Evolutionary conservation across 1,284 basidiomycete species (phyloP), one percentile per base, ranked within the genome.

Genomic region (Ganoderma resinaceum): DNA sequence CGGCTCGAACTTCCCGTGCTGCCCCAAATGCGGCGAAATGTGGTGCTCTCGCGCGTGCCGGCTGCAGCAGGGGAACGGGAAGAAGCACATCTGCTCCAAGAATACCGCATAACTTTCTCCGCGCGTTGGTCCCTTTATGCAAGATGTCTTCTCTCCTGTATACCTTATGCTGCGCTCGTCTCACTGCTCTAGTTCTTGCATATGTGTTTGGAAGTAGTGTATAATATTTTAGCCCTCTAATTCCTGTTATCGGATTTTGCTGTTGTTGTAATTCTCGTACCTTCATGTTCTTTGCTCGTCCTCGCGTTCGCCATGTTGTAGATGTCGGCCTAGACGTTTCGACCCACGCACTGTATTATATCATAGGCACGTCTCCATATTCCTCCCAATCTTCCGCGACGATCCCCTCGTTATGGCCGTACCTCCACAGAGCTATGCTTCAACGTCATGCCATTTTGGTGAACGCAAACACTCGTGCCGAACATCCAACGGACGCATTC

Each of bases 21-120:
- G 91, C 76, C 84, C 86, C 2, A 87, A 84, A 72, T 93, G 91
- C 74, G 82, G 83, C 18, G 84, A 86, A 66, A 86, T 84, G 80
- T 93, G 91, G 90, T 93, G 91, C 73, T 92, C 90, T 57, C 81
- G 91, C 62, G 80, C 85, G 49, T 93, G 91, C 75, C 83, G 91
- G 62, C 73, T 91, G 66, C 79, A 82, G 63, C 85, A 74, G 33
- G 73, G 82, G 37, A 84, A 84, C 60, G 76, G 75, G 43, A 88
- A 77, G 76, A 84, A 83, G 74, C 90, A 91, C 61, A 43, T 73
- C 6, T 79, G 77, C 68, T 60, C 65, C 49, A 66, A 68, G 61
- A 59, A 58, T 58, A 40, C 33, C 63, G 57, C 57, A 23, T 60
- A 61, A 61, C 31, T 37, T 23, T 40, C 59, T 40, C 57, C 14